Base-by-base conservation (phyloP, 2,329 filamentous ascomycete genomes). In the Leptographium radiaticola region DNA sequence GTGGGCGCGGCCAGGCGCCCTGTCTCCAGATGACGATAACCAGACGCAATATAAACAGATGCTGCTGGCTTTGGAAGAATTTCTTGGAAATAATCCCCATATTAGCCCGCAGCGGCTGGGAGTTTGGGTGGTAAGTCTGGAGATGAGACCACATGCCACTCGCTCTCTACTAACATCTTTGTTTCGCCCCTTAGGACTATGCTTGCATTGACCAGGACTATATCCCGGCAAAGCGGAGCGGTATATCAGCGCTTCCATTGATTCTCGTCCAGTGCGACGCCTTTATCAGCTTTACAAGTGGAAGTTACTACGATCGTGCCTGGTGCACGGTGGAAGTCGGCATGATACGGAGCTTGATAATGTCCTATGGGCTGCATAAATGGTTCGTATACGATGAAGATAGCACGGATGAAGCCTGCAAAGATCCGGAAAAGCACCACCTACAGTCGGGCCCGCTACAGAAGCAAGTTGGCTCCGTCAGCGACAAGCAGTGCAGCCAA, bases 271-370 rank as follows among this genome's bases (percentile, higher is more conserved):
- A 70, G 53, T 71, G 70, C 60, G 59, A 71, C 56, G 67, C 64
- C 6, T 60, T 70, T 49, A 67, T 71, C 57, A 70, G 69, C 47
- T 61, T 72, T 36, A 57, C 64, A 2, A 66, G 69, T 44, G 60
- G 65, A 4, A 25, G 52, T 1, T 71, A 70, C 57, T 66, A 67
- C 56, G 56, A 59, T 8, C 62, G 69, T 1, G 67, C 68, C 1
- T 71, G 69, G 69, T 71, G 69, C 57, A 63, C 60, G 2, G 63
- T 68, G 7, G 68, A 71, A 54, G 63, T 62, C 1, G 56, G 65
- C 49, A 62, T 69, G 53, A 60, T 66, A 1, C 62, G 66, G 53
- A 64, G 62, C 12, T 60, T 70, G 31, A 58, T 57, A 34, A 60
- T 57, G 30, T 61, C 65, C 13, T 69, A 68, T 53, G 55, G 58